A percentile compares a stretch with the other conserved stretches of the same genome.
These are phyloP conservation scores for Lipomyces spencermartinsiae DNA, from an alignment of 805 yeast species.

Conservation along the genomic window DNA sequence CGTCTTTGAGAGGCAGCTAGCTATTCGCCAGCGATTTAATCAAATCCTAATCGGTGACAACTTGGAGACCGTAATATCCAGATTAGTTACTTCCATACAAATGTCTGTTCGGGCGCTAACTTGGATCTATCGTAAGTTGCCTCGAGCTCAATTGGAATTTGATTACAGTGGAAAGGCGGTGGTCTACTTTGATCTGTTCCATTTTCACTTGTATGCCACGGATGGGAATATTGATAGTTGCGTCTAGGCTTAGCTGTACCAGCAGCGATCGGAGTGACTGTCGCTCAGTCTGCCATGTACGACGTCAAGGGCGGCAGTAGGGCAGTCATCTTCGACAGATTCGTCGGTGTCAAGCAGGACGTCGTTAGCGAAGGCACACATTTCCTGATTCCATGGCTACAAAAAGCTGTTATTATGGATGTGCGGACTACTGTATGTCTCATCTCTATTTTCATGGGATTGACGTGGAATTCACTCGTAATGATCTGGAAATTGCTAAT, in stretches of 20 bases:
- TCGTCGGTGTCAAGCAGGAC: slow-evolving; percentile 83
- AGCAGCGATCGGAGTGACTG: slow-evolving; percentile 56
- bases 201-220: not conserved
- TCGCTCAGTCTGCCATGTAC: slow-evolving; percentile 82
- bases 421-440: slow-evolving; percentile 74
- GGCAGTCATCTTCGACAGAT: slow-evolving; percentile 93
- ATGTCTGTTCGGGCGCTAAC: slow-evolving; percentile 29
- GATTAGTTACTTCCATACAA: not conserved
- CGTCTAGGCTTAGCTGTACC: slow-evolving; percentile 43
- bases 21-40: too few relatives aligned
- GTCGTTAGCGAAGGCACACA: slow-evolving; percentile 98
- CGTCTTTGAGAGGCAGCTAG: not conserved
- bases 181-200: not conserved
- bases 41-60: not conserved
- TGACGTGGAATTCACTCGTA: not conserved
- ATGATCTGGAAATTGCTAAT: not conserved
- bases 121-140: slow-evolving; percentile 33
- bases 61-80: not conserved
- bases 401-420: slow-evolving; percentile 86
- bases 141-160: not conserved
- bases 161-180: not conserved
- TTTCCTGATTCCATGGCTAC: slow-evolving; percentile 94
- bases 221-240: not conserved
- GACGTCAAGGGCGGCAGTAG: slow-evolving; percentile 96
- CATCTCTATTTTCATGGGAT: not conserved